Conservation (phyloP, 202 grass and related monocot species). For the Panicum hallii region DNA sequence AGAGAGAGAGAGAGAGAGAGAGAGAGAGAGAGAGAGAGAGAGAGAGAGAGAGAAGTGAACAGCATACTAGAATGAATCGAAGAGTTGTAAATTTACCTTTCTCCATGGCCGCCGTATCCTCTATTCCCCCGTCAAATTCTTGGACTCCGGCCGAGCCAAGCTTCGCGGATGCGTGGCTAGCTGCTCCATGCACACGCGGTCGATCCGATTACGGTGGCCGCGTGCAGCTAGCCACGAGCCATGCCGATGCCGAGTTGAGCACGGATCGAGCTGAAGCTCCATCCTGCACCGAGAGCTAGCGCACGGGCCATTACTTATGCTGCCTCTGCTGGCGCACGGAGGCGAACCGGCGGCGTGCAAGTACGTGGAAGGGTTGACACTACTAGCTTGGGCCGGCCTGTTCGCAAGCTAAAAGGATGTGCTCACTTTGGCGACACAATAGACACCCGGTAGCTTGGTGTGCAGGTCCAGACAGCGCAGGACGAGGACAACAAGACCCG, state of each 20-base stretch:
- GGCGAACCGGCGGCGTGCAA: neutral
- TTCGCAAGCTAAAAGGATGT: conserved; percentile 20
- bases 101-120: neutral
- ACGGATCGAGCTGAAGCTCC: neutral
- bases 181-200: neutral
- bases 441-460: conserved; percentile 6
- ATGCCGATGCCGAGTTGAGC: neutral
- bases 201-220: neutral
- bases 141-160: neutral
- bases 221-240: neutral
- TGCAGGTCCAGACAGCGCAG: neutral
- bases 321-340: neutral
- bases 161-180: neutral
- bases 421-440: conserved; percentile 57
- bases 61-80: too few relatives aligned
- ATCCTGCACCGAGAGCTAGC: neutral
- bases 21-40: too few relatives aligned
- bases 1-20: too few relatives aligned
- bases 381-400: too few relatives aligned
- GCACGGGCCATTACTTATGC: neutral
- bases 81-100: neutral
- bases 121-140: neutral
- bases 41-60: too few relatives aligned
- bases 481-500: neutral
- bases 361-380: neutral